These are phyloP conservation scores for Phytophthora pinifolia DNA, from an alignment of 352 stramenopile genomes.

Conservation along the genomic window DNA sequence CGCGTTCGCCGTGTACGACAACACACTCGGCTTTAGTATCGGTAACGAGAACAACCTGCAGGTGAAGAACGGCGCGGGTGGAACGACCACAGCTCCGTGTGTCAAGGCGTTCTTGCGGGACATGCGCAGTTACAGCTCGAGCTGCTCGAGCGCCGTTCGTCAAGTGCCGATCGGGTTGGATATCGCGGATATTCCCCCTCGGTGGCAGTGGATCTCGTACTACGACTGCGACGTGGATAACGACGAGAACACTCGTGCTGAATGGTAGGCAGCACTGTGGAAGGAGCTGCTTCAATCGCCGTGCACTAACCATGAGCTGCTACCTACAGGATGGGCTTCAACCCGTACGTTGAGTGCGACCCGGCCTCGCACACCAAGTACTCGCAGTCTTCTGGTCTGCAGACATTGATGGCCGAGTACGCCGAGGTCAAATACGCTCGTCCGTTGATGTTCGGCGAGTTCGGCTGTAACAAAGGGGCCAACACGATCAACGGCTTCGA, in stretches of 20 bases:
- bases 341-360: slow-evolving; percentile 75
- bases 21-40: slow-evolving; percentile 62
- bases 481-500: slow-evolving; percentile 76
- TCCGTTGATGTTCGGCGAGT: slow-evolving; percentile 78
- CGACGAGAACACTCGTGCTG: slow-evolving; percentile 53
- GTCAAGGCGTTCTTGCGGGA: slow-evolving; percentile 71
- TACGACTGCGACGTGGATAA: slow-evolving; percentile 60
- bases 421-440: slow-evolving; percentile 40
- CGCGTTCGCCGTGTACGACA: slow-evolving; percentile 74
- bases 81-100: slow-evolving; percentile 47
- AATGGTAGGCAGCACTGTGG: slow-evolving; percentile 33
- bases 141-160: slow-evolving; percentile 41
- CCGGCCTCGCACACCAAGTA: slow-evolving; percentile 51
- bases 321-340: slow-evolving; percentile 47
- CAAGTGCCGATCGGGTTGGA: slow-evolving; percentile 63
- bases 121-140: slow-evolving; percentile 46
- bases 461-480: slow-evolving; percentile 64
- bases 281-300: background rate
- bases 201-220: slow-evolving; percentile 58
- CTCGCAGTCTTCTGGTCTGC: slow-evolving; percentile 51
- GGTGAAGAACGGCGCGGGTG: slow-evolving; percentile 30
- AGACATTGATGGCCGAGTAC: slow-evolving; percentile 70
- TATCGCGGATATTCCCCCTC: slow-evolving; percentile 57
- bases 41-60: slow-evolving; percentile 65
- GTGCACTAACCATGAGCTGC: background rate